phyloP scores from a whole-genome alignment of 164 flowering plant species.

The Vitis cinerea region DNA sequence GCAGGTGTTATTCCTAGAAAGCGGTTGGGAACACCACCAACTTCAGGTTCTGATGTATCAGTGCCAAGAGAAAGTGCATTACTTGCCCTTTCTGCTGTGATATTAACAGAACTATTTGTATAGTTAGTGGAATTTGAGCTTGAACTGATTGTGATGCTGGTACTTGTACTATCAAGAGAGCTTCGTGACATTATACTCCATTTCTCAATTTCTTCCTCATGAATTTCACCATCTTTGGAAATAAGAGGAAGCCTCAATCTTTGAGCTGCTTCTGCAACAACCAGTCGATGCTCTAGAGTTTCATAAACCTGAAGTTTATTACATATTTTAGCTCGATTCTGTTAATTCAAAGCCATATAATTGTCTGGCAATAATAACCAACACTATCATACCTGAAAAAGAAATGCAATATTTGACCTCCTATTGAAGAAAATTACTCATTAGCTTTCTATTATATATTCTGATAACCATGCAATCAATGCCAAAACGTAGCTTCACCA shows the following conservation, averaged over 20 bases:
- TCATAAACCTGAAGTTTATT: constrained; percentile 64
- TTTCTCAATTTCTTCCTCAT: constrained; percentile 94
- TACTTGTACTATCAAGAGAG: constrained; percentile 85
- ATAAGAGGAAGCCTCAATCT: constrained; percentile 88
- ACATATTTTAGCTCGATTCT: not conserved
- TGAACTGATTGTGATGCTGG: constrained; percentile 63
- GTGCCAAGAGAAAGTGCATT: constrained; percentile 24
- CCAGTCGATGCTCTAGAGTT: constrained; percentile 73
- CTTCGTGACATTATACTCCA: constrained; percentile 77
- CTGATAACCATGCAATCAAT: too few species aligned
- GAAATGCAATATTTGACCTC: too few species aligned
- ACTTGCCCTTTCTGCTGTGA: constrained; percentile 31
- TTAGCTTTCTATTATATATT: too few species aligned
- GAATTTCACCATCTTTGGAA: constrained; percentile 92
- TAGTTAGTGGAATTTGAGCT: constrained; percentile 66
- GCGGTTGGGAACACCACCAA: constrained; percentile 94
- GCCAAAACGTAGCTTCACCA: too few species aligned
- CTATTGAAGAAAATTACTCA: too few species aligned
- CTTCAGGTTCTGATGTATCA: constrained; percentile 65
- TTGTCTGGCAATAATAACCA: too few species aligned
- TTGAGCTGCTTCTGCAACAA: constrained; percentile 94
- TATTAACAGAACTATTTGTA: constrained; percentile 42
- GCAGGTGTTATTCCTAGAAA: constrained; percentile 88
- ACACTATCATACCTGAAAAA: too few species aligned
- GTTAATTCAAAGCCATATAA: too few species aligned